Evolutionary conservation across 352 stramenopile genomes (phyloP).

Genomic region (Phytopythium montanum): DNA sequence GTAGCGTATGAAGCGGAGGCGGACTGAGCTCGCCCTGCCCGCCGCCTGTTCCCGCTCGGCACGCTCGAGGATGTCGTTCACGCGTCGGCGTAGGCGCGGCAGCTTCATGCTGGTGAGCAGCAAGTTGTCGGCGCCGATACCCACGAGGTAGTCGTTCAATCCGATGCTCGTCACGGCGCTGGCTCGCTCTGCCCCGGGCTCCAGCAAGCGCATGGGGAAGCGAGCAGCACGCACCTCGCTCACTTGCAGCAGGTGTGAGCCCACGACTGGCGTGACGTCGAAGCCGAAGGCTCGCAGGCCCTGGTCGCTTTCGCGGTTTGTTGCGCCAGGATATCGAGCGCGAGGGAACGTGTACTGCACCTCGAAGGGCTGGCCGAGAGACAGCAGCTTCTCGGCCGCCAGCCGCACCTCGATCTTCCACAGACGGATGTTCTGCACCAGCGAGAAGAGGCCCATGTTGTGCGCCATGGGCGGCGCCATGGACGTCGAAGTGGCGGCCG

Average conservation of each 20-base stretch:
- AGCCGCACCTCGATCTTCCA: slow-evolving; percentile 51
- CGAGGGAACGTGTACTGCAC: slow-evolving; percentile 43
- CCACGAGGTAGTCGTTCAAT: slow-evolving; percentile 92
- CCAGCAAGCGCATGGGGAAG: slow-evolving; percentile 27
- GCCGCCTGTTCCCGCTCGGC: slow-evolving; percentile 24
- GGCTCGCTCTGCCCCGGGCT: slow-evolving; percentile 18
- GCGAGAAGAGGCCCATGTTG: slow-evolving; percentile 21
- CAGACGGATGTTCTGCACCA: slow-evolving; percentile 39
- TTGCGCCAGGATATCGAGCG: slow-evolving; percentile 5
- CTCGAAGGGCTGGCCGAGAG: slow-evolving; percentile 50
- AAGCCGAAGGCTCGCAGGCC: slow-evolving; percentile 38
- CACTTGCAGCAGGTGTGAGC: slow-evolving; percentile 52
- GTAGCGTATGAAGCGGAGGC: slow-evolving; percentile 60
- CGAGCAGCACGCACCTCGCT: slow-evolving; percentile 34
- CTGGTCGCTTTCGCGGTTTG: neutral
- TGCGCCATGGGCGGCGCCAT: neutral
- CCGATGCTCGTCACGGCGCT: slow-evolving; percentile 86
- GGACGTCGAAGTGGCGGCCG: neutral
- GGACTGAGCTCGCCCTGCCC: slow-evolving; percentile 18
- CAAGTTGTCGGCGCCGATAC: slow-evolving; percentile 50
- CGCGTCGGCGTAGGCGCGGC: slow-evolving; percentile 38
- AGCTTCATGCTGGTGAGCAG: slow-evolving; percentile 39
- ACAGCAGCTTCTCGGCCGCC: slow-evolving; percentile 43
- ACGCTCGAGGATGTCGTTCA: slow-evolving; percentile 16
- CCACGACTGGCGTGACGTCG: slow-evolving; percentile 36